Base-by-base conservation (phyloP, 2,329 filamentous ascomycete genomes). In the Hypoxylon rubiginosum region DNA sequence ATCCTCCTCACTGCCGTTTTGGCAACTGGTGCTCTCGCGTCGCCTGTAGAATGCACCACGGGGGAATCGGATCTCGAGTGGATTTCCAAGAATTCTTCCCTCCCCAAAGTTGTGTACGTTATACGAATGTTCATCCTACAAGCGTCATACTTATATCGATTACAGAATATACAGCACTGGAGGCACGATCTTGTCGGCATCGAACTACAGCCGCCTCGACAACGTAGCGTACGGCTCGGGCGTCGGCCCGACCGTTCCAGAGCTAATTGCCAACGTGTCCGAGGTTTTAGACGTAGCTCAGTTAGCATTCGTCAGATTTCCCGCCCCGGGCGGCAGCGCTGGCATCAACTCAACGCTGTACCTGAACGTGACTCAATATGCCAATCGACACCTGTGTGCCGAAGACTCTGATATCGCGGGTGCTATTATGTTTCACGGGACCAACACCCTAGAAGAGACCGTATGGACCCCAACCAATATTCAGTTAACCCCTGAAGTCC, bases 371-470 rank as follows among this genome's bases (percentile, higher is more conserved):
- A 75, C 64, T 56, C 73, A 75, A 51, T 66, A 76, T 46, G 77
- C 77, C 49, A 77, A 77, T 58, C 60, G 56, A 6, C 74, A 75
- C 15, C 69, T 79, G 4, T 79, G 77, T 60, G 62, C 70, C n/a
- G 48, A 71, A 24, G 70, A 57, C 17, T 77, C 74, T 1, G 76
- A 79, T 41, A 58, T 63, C 17, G 60, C 60, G 4, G 60, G 60
- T 17, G 60, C 60, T 8, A 66, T 77, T 64, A 75, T 76, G 74
- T 71, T 76, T 30, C 76, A 79, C 68, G 86, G 86, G n/a, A 88
- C 86, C 2, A 86, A 88, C 67, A 86, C 83, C 0, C 77, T 88
- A 3, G 86, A 87, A 69, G 86, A 88, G 72, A 86, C 85, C 0
- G 76, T 71, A 21, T 56, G 66, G 52, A 24, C 1, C 48, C 26